Evolutionary conservation across 83 land plant genomes (phyloP), one percentile per base, ranked within the genome.

Genomic region (Diphasiastrum complanatum): DNA sequence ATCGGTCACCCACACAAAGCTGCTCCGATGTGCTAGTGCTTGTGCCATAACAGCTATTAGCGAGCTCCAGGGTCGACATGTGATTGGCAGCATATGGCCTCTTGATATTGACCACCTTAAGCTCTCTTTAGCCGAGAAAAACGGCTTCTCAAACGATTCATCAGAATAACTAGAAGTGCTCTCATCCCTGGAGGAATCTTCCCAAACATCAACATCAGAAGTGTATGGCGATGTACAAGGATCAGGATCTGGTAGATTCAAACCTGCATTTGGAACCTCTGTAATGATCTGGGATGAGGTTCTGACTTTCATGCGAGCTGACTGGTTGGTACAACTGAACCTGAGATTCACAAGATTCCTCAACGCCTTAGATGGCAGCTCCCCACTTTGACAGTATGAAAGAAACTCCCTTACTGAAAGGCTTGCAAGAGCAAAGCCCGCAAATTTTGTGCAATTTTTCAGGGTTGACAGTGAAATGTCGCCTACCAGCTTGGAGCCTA

Each of bases 21-120:
- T 69, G 22, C 76, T 84, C 4, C 91, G 74, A 60, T 85, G 87
- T 0, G 96, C 83, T 6, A 89, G 76, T 4, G 96, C 91, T 56
- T 89, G 91, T 28, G 82, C 73, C 88, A 85, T 78, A 27, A 89
- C 91, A 4, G 96, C 96, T 20, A 89, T 75, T 64, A 89, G 50
- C 16, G 96, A 85, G 63, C 91, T 89, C 77, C 73, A 55, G 2
- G 83, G 83, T 26, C 68, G 69, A 53, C 79, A 76, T 8, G 58
- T 59, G 4, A 65, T 36, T 6, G 76, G 79, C 25, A 67, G 51
- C 16, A 35, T 49, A 28, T n/a, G n/a, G n/a, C n/a, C n/a, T n/a
- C 43, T n/a, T n/a, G n/a, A n/a, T n/a, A 40, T 40, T 8, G 43
- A 8, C 12, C 12, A 40, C 43, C 64, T n/a, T n/a, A n/a, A 26